Base-by-base conservation (phyloP, 2,329 filamentous ascomycete genomes). In the Trichoderma citrinoviride region DNA sequence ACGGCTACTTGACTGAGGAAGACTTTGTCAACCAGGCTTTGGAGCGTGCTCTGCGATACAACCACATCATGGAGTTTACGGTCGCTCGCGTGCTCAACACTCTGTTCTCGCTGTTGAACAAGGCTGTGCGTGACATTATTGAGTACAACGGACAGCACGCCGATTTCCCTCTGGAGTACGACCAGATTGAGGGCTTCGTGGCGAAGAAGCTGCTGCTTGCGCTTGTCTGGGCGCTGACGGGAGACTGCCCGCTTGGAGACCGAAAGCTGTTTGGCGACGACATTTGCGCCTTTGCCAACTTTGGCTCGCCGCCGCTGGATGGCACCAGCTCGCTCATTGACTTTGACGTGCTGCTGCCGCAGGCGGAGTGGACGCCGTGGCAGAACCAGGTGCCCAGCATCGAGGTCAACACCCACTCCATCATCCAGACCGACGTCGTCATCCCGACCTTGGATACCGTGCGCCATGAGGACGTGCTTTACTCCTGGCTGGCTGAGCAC, bases 61-160 rank as follows among this genome's bases (percentile, higher is more conserved):
- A 90, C 68, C 95, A 99, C 77, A 99, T 99, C 75, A 99, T 99
- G 95, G 92, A 97, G 71, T 99, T 95, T 75, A 98, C 95, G 0
- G 85, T 91, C 56, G 92, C 94, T 56, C 91, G 95, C 64, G 94
- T 92, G 5, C 84, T 99, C 41, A 95, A 89, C 68, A 99, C 95
- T 0, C 80, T 99, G 21, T 99, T 99, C 81, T 98, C 94, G 49
- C 83, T 99, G 27, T 81, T 99, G 65, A 97, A 97, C 79, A 98
- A 99, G 80, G 87, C 90, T 47, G 96, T 94, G 68, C 88, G 94
- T 67, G 93, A 94, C 67, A 87, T 97, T 56, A 88, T 99, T 66
- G 95, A 99, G 78, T 98, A 99, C 80, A 98, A 99, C 70, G 85
- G 90, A 41, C 92, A 97, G 73, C 95, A 99, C 75, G 82, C 91